Base-by-base conservation (phyloP, 2,329 filamentous ascomycete genomes). In the Cadophora sp. region DNA sequence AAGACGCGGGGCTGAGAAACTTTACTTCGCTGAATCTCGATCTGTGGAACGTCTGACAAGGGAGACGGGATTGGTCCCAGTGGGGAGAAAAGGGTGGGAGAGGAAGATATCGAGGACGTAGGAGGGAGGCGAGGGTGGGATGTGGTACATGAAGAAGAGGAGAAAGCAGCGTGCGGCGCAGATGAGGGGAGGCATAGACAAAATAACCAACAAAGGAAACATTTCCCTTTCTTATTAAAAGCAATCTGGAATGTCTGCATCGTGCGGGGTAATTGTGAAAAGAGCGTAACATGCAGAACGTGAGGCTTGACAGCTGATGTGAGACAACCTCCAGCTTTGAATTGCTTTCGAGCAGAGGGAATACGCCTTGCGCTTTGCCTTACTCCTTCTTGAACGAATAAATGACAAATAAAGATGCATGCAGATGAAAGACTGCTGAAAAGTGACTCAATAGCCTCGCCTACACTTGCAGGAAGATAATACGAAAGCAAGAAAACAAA, bases 21-120 rank as follows among this genome's bases (percentile, higher is more conserved):
- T 45, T 59, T 24, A 33, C 50, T 22, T 24, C 3, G 24, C 22
- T 20, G n/a, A 30, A 59, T 59, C 56, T 59, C 56, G 56, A 59
- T 59, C 20, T 45, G 56, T 59, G 56, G 39, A 45, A 59, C 56
- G 56, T 45, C 5, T 58, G 53, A 58, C 53, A 18, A 18, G 18
- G 36, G n/a, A 41, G 18, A 41, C 33, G n/a, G 53, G n/a, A 41
- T 7, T 41, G 53, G 20, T 9, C 53, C n/a, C 53, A 30, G 53
- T 45, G 56, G 56, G 41, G 22, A 59, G 22, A 18, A 41, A 13
- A 18, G 36, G 30, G 14, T 24, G 55, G 30, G 24, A 22, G 41
- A 59, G 55, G 14, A 18, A 5, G 20, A 39, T 39, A 2, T 39
- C 36, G 36, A 39, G 36, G 11, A 39, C 7, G 36, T 13, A 6